Evolutionary conservation across 257 asterid genomes (phyloP).

Genomic region (Plantago major): DNA sequence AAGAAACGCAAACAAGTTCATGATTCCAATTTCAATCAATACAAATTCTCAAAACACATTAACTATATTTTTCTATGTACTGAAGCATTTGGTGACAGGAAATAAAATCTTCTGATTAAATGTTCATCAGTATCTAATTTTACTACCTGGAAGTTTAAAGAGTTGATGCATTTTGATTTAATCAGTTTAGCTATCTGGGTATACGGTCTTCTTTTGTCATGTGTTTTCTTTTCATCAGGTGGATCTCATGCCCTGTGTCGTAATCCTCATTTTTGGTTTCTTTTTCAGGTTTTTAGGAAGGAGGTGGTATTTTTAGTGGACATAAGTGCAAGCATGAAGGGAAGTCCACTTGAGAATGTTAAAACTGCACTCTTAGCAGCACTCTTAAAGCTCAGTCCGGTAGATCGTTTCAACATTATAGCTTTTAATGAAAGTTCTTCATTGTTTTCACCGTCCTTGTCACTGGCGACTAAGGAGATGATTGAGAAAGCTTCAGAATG

Average conservation of each 20-base stretch:
- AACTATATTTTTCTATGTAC: too few relatives aligned
- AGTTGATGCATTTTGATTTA: too few relatives aligned
- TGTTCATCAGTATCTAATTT: too few relatives aligned
- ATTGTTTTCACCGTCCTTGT: constrained; percentile 52
- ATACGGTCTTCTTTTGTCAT: background rate
- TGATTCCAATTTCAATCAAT: too few relatives aligned
- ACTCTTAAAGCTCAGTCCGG: constrained; percentile 48
- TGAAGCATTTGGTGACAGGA: too few relatives aligned
- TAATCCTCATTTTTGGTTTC: constrained; percentile 1
- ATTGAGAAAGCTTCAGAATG: constrained; percentile 49
- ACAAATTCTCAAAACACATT: too few relatives aligned
- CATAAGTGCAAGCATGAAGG: constrained; percentile 74
- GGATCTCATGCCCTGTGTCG: background rate
- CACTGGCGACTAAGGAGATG: constrained; percentile 41
- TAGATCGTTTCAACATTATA: constrained; percentile 61
- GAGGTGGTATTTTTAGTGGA: constrained; percentile 71
- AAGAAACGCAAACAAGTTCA: too few relatives aligned
- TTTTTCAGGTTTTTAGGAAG: constrained; percentile 58
- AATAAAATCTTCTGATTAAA: too few relatives aligned
- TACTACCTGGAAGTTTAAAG: too few relatives aligned
- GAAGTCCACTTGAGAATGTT: constrained; percentile 54
- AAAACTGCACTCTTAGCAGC: constrained; percentile 52
- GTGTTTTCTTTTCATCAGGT: background rate
- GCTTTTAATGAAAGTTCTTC: constrained; percentile 47
- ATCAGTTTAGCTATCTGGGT: too few relatives aligned